Percentiles rank a stretch among this genome's conserved stretches.
Evolutionary conservation across 2,329 filamentous ascomycete species (phyloP).

Genomic region (Lasiodiplodia sp.): DNA sequence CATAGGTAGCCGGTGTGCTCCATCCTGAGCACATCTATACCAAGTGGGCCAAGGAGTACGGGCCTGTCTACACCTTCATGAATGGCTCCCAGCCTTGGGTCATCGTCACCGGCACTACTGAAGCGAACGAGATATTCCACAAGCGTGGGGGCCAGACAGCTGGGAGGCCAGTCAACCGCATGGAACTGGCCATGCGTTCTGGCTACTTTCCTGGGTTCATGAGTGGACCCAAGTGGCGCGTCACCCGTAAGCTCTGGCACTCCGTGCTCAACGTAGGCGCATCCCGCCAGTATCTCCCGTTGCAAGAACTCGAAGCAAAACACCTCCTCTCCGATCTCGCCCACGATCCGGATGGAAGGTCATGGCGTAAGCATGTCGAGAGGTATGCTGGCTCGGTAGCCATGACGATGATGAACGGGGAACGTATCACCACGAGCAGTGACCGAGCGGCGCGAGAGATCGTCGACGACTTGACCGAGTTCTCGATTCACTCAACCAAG

Average conservation of each 20-base stretch:
- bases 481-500: neutral
- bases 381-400: constrained; percentile 9
- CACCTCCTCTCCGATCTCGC: constrained; percentile 13
- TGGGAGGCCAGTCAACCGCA: constrained; percentile 2
- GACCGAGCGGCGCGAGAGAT: neutral
- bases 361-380: constrained; percentile 12
- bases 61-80: constrained; percentile 60
- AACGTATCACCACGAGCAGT: neutral
- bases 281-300: constrained; percentile 28
- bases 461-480: neutral
- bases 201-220: constrained; percentile 12
- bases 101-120: constrained; percentile 7
- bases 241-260: constrained; percentile 30
- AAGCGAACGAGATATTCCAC: constrained; percentile 16
- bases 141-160: constrained; percentile 12
- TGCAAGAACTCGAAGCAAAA: constrained; percentile 29
- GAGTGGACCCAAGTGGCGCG: constrained; percentile 18
- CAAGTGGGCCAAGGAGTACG: constrained; percentile 62
- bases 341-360: neutral
- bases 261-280: constrained; percentile 21
- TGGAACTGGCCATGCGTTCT: constrained; percentile 2
- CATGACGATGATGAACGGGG: constrained; percentile 23
- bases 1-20: neutral
- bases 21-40: constrained; percentile 55
- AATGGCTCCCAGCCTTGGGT: constrained; percentile 47